Evolutionary conservation across 2,329 filamentous ascomycete genomes (phyloP).

Genomic region (Zymoseptoria passerinii): DNA sequence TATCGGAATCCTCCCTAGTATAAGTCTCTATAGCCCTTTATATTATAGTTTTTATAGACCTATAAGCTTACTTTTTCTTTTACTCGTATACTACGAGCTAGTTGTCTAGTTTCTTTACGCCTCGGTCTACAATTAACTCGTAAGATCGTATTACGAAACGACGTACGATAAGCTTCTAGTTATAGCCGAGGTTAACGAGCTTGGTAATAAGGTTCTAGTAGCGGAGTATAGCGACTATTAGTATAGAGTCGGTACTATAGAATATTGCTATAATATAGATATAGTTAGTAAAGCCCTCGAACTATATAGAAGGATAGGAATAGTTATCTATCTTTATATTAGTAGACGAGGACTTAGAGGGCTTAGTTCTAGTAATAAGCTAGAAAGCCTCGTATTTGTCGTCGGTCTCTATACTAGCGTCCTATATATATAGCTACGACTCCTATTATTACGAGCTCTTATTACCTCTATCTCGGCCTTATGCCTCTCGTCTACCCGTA

Average conservation of each 20-base stretch:
- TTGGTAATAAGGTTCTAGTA: not conserved
- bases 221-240: not conserved
- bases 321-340: not conserved
- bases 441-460: not conserved
- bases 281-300: not conserved
- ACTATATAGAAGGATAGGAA: not conserved
- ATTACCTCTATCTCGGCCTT: not conserved
- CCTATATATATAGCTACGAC: not conserved
- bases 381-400: not conserved
- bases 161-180: not conserved
- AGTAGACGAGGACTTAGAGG: not conserved
- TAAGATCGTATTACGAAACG: not conserved
- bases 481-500: not conserved
- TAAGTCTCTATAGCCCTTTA: not conserved
- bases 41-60: not conserved
- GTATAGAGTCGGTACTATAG: not conserved
- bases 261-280: not conserved
- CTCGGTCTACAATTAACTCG: not conserved
- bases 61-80: not conserved
- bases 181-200: not conserved
- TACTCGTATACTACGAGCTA: not conserved
- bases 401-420: not conserved
- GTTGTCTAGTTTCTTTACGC: not conserved
- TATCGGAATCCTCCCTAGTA: not conserved
- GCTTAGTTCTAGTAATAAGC: not conserved